Percentiles rank a stretch among this genome's conserved stretches.
phyloP scores from a whole-genome alignment of 768 basidiomycete genomes.

The Suillus subaureus region DNA sequence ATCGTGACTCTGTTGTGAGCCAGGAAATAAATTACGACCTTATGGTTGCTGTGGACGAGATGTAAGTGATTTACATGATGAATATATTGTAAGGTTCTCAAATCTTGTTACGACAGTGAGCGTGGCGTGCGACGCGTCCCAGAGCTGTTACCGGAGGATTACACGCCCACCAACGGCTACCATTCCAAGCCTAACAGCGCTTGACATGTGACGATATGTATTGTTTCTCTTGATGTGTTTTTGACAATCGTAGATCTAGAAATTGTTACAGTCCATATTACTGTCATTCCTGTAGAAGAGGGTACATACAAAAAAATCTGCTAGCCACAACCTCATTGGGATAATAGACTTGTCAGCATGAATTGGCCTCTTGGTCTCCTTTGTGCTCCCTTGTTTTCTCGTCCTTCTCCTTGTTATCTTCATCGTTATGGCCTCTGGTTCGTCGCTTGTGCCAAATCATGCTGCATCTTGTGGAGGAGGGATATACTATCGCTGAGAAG shows the following conservation, averaged over 20 bases:
- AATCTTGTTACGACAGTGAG: constrained; percentile 47
- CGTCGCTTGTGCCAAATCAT: background rate
- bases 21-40: constrained; percentile 95
- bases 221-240: background rate
- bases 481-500: background rate
- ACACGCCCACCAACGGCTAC: constrained; percentile 40
- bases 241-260: background rate
- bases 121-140: constrained; percentile 63
- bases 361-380: background rate
- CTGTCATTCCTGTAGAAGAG: background rate
- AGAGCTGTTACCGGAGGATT: constrained; percentile 64
- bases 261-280: background rate
- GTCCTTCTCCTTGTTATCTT: background rate
- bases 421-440: too few relatives aligned
- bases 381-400: background rate
- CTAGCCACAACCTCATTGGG: background rate
- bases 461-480: background rate
- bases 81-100: background rate
- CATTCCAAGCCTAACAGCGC: constrained; percentile 27
- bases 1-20: constrained; percentile 88
- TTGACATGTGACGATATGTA: constrained; percentile 4
- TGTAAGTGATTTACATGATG: constrained; percentile 55
- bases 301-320: too few relatives aligned
- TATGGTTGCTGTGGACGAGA: constrained; percentile 84
- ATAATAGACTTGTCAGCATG: background rate